These are phyloP conservation scores for Podospora appendiculata DNA, from an alignment of 495 filamentous ascomycete genomes.

Conservation along the genomic window DNA sequence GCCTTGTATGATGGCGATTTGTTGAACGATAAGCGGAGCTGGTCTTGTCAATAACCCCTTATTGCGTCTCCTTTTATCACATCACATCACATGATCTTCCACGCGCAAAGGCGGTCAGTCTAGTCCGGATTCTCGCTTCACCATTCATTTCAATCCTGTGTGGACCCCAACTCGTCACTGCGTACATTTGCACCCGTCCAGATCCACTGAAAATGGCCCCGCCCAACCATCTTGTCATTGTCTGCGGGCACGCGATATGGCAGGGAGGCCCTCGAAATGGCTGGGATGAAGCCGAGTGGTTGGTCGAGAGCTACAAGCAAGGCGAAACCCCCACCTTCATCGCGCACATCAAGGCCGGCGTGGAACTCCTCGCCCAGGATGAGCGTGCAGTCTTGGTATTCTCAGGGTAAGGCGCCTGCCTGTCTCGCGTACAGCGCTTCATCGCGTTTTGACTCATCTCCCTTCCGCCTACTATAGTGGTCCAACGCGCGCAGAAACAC, in stretches of 20 bases:
- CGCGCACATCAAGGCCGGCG: slow-evolving; percentile 58
- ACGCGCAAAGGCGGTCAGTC: background rate
- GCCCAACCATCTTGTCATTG: slow-evolving; percentile 54
- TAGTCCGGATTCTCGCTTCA: too few species aligned
- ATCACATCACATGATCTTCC: slow-evolving; percentile 22
- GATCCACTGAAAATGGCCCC: slow-evolving; percentile 7
- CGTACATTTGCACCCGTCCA: too few species aligned
- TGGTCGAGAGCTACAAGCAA: slow-evolving; percentile 61
- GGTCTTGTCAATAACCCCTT: too few species aligned
- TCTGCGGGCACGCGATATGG: slow-evolving; percentile 81
- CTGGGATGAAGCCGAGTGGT: slow-evolving; percentile 59
- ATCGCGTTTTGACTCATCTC: background rate
- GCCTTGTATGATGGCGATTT: too few species aligned
- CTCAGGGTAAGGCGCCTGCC: slow-evolving; percentile 49
- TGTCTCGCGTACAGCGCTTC: background rate
- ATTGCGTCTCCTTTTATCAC: background rate
- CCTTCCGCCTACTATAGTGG: slow-evolving; percentile 34
- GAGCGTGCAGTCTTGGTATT: slow-evolving; percentile 48
- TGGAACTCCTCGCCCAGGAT: slow-evolving; percentile 37
- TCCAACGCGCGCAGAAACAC: slow-evolving; percentile 49
- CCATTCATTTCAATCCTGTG: too few species aligned
- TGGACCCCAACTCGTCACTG: too few species aligned
- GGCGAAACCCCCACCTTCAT: slow-evolving; percentile 69
- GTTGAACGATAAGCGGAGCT: too few species aligned
- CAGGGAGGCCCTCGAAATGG: slow-evolving; percentile 53